These are phyloP conservation scores for Sporothrix inflata DNA, from an alignment of 2,329 filamentous ascomycete species.

Conservation along the genomic window DNA sequence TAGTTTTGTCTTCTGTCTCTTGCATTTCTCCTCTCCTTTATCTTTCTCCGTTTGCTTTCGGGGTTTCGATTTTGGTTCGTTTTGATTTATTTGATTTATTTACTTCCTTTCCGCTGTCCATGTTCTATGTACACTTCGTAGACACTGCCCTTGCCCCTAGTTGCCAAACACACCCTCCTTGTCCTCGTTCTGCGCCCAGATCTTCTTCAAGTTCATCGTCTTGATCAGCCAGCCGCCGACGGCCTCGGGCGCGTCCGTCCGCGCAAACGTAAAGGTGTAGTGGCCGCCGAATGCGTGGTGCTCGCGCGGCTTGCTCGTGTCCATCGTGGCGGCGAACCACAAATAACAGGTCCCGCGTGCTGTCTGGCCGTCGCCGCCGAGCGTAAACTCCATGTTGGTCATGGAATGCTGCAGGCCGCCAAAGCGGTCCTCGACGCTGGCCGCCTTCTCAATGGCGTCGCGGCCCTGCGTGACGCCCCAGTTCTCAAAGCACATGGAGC, in stretches of 20 bases:
- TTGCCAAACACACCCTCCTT: slow-evolving; percentile 9
- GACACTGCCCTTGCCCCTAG: neutral
- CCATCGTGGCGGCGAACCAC: neutral
- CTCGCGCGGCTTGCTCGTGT: slow-evolving; percentile 5
- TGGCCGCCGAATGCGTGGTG: slow-evolving; percentile 13
- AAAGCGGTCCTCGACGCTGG: slow-evolving; percentile 7
- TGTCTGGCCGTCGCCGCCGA: neutral
- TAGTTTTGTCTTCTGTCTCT: no score
- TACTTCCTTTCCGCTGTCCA: neutral
- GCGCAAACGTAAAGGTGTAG: neutral
- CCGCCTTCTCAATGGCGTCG: neutral
- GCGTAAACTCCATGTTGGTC: slow-evolving; percentile 4
- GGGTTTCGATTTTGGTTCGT: no score
- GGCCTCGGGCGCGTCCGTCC: slow-evolving; percentile 9
- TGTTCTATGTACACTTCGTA: neutral
- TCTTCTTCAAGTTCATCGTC: slow-evolving; percentile 7
- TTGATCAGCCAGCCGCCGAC: slow-evolving; percentile 11
- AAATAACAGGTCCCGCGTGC: neutral
- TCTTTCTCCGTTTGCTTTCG: no score
- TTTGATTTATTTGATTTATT: neutral
- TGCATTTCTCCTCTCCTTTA: no score
- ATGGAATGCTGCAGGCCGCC: neutral
- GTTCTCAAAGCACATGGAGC: slow-evolving; percentile 7
- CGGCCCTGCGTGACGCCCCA: neutral
- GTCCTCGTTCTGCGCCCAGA: slow-evolving; percentile 19